Evolutionary conservation across 2,329 filamentous ascomycete genomes (phyloP), one percentile per base, ranked within the genome.

Genomic region (Neurospora sp.): DNA sequence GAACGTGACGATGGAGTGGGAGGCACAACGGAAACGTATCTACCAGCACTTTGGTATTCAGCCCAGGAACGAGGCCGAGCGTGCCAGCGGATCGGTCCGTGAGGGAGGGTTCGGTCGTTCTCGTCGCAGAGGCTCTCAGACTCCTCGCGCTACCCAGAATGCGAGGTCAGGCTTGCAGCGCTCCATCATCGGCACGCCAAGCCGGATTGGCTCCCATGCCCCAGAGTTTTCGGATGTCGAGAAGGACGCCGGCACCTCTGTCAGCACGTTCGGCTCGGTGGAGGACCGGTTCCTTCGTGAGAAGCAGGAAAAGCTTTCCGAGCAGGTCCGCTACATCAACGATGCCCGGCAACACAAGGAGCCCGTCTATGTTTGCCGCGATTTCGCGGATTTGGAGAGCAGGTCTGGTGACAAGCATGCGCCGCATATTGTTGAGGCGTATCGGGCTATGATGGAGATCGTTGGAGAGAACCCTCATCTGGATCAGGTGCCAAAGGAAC

Each of bases 41-140:
- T 98, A 97, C 80, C 90, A 97, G 77, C 96, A 99, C 80, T 98
- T 99, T 79, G 96, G 96, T 15, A 91, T 99, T 77, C 90, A 89
- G 77, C 82, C 86, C 6, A 83, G 83, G 33, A 86, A 89, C 66
- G 84, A 85, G 39, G 76, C 70, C 75, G 72, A 57, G 74, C 78
- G 66, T 67, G 77, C 78, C 70, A 70, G 72, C 66, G 72, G 77
- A 39, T 77, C 80, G 4, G 79, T 83, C 4, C 82, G 85, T 70
- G 86, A 83, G 23, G 87, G 84, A 3, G 87, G 84, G 2, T 90
- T 90, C 74, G 88, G 88, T 11, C 83, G 86, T 66, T 89, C 88
- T 6, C 82, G 85, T 72, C 82, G 87, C 72, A 85, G 80, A 83
- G 83, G 79, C 66, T 74, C 69, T 70, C 73, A 74, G 73, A 68